Evolutionary conservation across 306 rosid species (phyloP).

Genomic region (Trifolium fragiferum): DNA sequence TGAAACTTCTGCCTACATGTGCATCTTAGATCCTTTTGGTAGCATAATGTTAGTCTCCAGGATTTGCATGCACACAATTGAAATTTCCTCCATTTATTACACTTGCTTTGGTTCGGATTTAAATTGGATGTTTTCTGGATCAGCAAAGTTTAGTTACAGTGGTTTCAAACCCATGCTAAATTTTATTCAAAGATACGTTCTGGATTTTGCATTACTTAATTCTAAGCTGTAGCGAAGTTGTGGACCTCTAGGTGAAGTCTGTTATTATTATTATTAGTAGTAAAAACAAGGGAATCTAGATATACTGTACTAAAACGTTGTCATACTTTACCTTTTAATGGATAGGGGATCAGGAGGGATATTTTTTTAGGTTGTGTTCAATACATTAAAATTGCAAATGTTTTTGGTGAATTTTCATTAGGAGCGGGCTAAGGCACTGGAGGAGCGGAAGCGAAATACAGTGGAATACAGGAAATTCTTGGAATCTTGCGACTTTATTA

Average conservation of each 20-base stretch:
- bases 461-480: slow-evolving; percentile 71
- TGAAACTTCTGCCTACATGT: slow-evolving; percentile 19
- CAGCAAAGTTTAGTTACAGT: slow-evolving; percentile 16
- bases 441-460: slow-evolving; percentile 68
- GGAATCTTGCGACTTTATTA: slow-evolving; percentile 92
- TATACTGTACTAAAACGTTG: neutral
- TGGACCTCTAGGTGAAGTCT: slow-evolving; percentile 7
- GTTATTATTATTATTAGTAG: neutral
- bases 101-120: slow-evolving; percentile 9
- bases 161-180: slow-evolving; percentile 19
- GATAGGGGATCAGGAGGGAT: neutral
- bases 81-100: slow-evolving; percentile 1
- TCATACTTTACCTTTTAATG: slow-evolving; percentile 29
- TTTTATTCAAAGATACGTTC: slow-evolving; percentile 20
- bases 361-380: slow-evolving; percentile 8
- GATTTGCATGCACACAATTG: neutral
- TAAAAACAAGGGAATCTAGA: slow-evolving; percentile 3
- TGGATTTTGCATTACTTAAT: slow-evolving; percentile 2
- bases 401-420: slow-evolving; percentile 45
- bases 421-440: slow-evolving; percentile 82
- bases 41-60: slow-evolving; percentile 23
- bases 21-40: slow-evolving; percentile 17
- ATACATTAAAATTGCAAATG: slow-evolving; percentile 16
- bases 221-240: slow-evolving; percentile 9
- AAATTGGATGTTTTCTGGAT: slow-evolving; percentile 11